Percentiles rank a stretch among this genome's conserved stretches.
Evolutionary conservation across 2,329 filamentous ascomycete species (phyloP).

Genomic region (Chalara sp.): DNA sequence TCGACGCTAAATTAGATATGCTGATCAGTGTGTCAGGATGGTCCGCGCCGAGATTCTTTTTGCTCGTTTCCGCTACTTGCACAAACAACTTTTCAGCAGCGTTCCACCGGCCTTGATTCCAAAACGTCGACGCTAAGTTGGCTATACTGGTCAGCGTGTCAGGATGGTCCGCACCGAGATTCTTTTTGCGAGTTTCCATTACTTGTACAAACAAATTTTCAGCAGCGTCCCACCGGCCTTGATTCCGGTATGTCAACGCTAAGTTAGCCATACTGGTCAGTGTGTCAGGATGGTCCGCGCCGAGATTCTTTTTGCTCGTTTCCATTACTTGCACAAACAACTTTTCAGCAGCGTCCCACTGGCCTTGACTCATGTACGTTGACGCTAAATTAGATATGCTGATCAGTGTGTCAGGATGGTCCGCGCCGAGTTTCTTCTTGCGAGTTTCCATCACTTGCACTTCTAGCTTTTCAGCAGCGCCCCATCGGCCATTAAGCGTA

Average conservation of each 20-base stretch:
- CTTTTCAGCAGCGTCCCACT: background rate
- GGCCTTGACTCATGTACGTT: conserved; percentile 20
- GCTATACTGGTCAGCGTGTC: no score
- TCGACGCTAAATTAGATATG: conserved; percentile 4
- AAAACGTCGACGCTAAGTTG: background rate
- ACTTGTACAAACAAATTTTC: background rate
- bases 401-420: no score
- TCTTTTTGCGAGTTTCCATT: no score
- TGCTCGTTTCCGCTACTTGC: no score
- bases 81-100: background rate
- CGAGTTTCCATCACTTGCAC: no score
- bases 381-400: no score
- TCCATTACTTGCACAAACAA: background rate
- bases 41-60: conserved; percentile 14
- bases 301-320: no score
- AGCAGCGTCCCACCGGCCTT: conserved; percentile 7
- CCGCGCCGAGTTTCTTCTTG: no score
- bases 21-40: conserved; percentile 1
- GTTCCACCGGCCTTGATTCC: conserved; percentile 17
- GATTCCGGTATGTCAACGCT: no score
- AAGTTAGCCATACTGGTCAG: no score
- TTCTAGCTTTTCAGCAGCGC: background rate
- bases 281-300: background rate
- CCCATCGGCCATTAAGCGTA: conserved; percentile 3
- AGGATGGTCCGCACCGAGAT: no score